Percentiles rank a stretch among this genome's conserved stretches.
phyloP scores from a whole-genome alignment of 441 rosid species.

The Corymbia calophylla region DNA sequence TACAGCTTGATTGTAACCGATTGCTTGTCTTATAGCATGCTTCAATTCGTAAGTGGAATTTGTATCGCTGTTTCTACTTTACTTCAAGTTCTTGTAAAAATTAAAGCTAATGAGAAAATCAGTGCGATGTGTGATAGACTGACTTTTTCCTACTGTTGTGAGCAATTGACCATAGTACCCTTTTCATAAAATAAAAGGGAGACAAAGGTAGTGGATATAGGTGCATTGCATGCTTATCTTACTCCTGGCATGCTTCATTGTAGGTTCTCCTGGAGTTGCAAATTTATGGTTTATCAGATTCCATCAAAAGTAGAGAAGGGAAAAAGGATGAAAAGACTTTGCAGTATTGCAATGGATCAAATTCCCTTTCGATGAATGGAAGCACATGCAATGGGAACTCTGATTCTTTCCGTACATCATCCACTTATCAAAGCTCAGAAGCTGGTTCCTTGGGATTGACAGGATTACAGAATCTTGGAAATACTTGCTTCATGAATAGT shows the following conservation, averaged over 20 bases:
- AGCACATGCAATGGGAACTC: constrained; percentile 30
- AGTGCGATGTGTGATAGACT: background rate
- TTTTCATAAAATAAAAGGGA: background rate
- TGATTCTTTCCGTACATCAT: constrained; percentile 26
- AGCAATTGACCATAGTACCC: background rate
- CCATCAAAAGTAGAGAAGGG: constrained; percentile 49
- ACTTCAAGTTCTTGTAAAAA: background rate
- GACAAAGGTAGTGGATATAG: background rate
- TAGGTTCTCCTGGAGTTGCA: constrained; percentile 71
- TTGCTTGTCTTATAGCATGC: background rate
- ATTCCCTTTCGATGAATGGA: constrained; percentile 37
- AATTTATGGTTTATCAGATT: constrained; percentile 76
- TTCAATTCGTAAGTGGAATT: background rate
- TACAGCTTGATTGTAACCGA: background rate
- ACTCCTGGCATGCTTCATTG: constrained; percentile 15
- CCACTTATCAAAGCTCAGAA: constrained; percentile 45
- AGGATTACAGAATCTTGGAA: constrained; percentile 79
- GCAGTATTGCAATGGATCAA: constrained; percentile 27
- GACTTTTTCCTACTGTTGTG: background rate
- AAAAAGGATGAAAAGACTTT: constrained; percentile 50
- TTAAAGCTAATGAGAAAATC: background rate
- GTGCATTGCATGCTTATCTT: background rate
- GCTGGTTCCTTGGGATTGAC: constrained; percentile 71
- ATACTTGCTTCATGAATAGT: constrained; percentile 84
- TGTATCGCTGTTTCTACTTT: background rate